These are phyloP conservation scores for Aspergillus felis DNA, from an alignment of 2,329 filamentous ascomycete species.

Conservation along the genomic window DNA sequence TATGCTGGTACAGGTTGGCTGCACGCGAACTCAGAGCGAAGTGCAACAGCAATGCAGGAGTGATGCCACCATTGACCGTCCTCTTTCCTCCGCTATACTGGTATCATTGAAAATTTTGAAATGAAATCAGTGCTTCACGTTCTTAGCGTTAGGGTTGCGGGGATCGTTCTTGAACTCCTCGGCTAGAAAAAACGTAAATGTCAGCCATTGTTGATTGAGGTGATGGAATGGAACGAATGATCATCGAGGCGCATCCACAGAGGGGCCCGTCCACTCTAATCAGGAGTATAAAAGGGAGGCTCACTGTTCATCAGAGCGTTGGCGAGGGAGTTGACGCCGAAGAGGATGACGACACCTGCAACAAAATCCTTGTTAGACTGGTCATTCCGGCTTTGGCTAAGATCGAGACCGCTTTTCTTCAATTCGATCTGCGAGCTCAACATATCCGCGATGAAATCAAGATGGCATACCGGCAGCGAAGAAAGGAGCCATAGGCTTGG, in stretches of 20 bases:
- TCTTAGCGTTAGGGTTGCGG: conserved; percentile 59
- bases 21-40: conserved; percentile 24
- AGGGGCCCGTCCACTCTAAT: background rate
- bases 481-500: conserved; percentile 88
- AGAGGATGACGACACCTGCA: conserved; percentile 77
- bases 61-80: conserved; percentile 16
- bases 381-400: background rate
- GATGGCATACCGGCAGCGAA: conserved; percentile 79
- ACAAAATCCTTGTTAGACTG: conserved; percentile 23
- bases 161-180: conserved; percentile 97
- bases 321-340: conserved; percentile 84
- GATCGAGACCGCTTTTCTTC: background rate
- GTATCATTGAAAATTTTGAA: conserved; percentile 14
- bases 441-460: background rate
- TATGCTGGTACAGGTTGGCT: conserved; percentile 38
- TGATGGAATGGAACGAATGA: background rate
- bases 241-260: background rate
- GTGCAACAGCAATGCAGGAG: conserved; percentile 18
- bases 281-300: conserved; percentile 30
- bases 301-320: conserved; percentile 74
- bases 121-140: conserved; percentile 34
- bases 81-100: conserved; percentile 13
- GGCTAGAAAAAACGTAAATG: conserved; percentile 49
- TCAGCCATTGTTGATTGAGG: conserved; percentile 16
- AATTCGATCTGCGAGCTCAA: background rate